These are phyloP conservation scores for Alnus rubra DNA, from an alignment of 306 rosid species.

Conservation along the genomic window DNA sequence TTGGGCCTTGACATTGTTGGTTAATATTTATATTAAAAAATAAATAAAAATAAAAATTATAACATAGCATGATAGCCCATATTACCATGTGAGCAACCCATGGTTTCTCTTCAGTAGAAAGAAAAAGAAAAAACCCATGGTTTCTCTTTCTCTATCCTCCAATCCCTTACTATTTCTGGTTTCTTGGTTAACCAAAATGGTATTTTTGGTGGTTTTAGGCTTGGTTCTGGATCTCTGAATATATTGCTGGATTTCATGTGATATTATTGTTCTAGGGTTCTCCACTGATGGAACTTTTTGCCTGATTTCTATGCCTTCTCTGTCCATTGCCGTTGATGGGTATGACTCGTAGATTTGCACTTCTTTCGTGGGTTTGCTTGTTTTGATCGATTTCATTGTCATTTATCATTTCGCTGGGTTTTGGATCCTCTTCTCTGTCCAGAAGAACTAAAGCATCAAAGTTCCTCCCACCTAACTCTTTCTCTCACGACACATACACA, in stretches of 20 bases:
- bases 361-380: constrained; percentile 21
- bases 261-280: constrained; percentile 30
- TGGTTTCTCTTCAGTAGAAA: no score
- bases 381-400: constrained; percentile 12
- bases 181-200: constrained; percentile 13
- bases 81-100: no score
- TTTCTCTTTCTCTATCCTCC: not conserved
- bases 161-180: constrained; percentile 8
- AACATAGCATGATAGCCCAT: no score
- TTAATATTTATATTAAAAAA: no score
- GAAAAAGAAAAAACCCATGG: not conserved
- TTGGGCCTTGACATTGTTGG: no score
- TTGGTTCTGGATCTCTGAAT: constrained; percentile 27
- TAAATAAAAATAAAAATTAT: no score
- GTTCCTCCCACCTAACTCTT: not conserved
- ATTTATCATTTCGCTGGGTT: not conserved
- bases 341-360: constrained; percentile 32
- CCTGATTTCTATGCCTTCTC: constrained; percentile 18
- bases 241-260: constrained; percentile 22
- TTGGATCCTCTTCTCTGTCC: not conserved
- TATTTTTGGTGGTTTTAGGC: constrained; percentile 25
- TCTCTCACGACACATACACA: not conserved
- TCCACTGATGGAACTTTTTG: constrained; percentile 7
- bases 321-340: constrained; percentile 21
- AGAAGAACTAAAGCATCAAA: no score